Evolutionary conservation across 306 rosid genomes (phyloP), one percentile per base, ranked within the genome.

Genomic region (Vigna unguiculata): DNA sequence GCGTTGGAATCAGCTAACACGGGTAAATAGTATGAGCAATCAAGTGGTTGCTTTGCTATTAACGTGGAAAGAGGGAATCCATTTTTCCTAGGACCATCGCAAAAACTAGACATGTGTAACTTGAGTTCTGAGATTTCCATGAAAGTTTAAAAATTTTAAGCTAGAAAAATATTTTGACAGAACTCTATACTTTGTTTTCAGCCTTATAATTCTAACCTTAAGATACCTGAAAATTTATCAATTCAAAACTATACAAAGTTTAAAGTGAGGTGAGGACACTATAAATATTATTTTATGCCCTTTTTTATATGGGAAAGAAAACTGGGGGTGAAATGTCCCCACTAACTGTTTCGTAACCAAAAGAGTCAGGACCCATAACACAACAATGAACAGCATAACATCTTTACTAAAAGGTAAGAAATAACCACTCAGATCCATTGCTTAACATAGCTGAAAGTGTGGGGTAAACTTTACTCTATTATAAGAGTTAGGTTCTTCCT

Each of bases 381-480:
- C 66, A 61, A 61, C 46, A 61, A n/a, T 32, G 67, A 60, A 59
- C 46, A 20, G 2, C 47, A 49, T 52, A 20, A 16, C 52, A 13
- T 54, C 40, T 20, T 51, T 17, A 28, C 6, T 9, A 28, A 17
- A 48, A 49, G 4, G 40, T 43, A 8, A 21, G 7, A 66, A 67
- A 21, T 36, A 45, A 19, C 43, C 47, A 45, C 21, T 45, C 21
- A 13, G 15, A 2, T 67, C 55, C 72, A 22, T 65, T 4, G 55
- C 38, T 24, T 45, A n/a, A n/a, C 45, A 69, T 69, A 43, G 24
- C 25, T 4, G 15, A 41, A 62, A 25, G 9, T 34, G 69, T 62
- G 14, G 57, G 41, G 57, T 51, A 67, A 67, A 48, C 59, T 69
- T 69, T 38, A 34, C n/a, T 69, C 59, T 10, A 46, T 13, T 10